Conservation (phyloP, 768 basidiomycete genomes). For the Mycena indigotica region DNA sequence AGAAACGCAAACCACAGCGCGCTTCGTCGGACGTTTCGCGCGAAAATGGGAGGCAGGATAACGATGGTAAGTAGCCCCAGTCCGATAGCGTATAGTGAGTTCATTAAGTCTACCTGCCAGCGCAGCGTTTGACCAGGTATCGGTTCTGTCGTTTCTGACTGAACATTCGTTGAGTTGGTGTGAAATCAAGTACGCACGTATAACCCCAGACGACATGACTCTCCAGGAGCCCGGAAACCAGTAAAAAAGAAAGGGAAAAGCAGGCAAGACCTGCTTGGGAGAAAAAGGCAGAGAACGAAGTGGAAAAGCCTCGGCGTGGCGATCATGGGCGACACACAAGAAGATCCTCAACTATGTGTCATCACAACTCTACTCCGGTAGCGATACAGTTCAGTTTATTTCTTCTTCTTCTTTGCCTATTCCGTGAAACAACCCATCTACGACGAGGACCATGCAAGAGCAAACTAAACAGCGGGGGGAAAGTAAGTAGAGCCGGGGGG, state of each 20-base stretch:
- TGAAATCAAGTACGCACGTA: background rate
- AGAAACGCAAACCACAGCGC: constrained; percentile 28
- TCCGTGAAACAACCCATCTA: constrained; percentile 1
- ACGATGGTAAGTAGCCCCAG: constrained; percentile 1
- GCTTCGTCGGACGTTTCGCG: constrained; percentile 18
- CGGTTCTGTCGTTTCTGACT: background rate
- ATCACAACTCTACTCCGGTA: too few species aligned
- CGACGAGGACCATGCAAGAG: constrained; percentile 17
- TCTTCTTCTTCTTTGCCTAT: background rate
- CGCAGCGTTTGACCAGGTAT: background rate
- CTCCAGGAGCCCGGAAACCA: background rate
- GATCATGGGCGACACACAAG: background rate
- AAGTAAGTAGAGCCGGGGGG: constrained; percentile 4
- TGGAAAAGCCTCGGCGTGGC: background rate
- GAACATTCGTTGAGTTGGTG: background rate
- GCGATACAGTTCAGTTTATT: background rate
- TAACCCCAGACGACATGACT: background rate
- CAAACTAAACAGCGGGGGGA: constrained; percentile 10
- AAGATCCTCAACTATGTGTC: too few species aligned
- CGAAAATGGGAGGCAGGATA: constrained; percentile 11
- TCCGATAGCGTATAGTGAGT: constrained; percentile 1
- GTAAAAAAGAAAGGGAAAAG: background rate
- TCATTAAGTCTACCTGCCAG: constrained; percentile 6
- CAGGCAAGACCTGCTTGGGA: background rate
- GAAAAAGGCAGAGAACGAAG: background rate